phyloP scores from a whole-genome alignment of 2,329 filamentous ascomycete genomes.

The Leptographium radiaticola region DNA sequence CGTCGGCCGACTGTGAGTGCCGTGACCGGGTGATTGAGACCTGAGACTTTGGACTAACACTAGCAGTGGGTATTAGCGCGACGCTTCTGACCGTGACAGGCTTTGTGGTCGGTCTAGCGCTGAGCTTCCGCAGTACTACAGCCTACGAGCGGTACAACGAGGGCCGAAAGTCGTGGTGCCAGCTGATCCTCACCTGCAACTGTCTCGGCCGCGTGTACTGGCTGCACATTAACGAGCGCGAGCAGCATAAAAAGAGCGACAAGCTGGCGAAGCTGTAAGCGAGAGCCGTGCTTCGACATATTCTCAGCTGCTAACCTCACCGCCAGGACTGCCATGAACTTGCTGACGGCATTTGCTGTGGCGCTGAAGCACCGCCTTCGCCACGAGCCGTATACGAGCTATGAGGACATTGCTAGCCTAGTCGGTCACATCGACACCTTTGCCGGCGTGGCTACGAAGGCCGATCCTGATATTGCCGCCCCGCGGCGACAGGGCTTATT shows the following conservation, averaged over 20 bases:
- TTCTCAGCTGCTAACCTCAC: not conserved
- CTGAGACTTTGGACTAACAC: not conserved
- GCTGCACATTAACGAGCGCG: slow-evolving; percentile 58
- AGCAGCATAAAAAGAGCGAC: slow-evolving; percentile 44
- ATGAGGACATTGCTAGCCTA: slow-evolving; percentile 49
- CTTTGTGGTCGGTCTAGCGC: slow-evolving; percentile 67
- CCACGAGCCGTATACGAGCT: slow-evolving; percentile 58
- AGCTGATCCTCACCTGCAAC: slow-evolving; percentile 48
- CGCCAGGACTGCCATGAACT: slow-evolving; percentile 44
- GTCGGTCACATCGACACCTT: slow-evolving; percentile 54
- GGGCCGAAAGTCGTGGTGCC: slow-evolving; percentile 42
- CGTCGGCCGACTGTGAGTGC: slow-evolving; percentile 15
- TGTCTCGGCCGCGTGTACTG: slow-evolving; percentile 67
- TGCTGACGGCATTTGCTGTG: slow-evolving; percentile 57
- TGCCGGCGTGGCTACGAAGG: slow-evolving; percentile 30
- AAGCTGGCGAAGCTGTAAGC: slow-evolving; percentile 46
- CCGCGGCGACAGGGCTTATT: slow-evolving; percentile 17
- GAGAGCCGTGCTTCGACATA: not conserved
- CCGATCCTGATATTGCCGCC: slow-evolving; percentile 18
- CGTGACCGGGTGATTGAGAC: too few relatives aligned
- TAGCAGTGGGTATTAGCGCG: slow-evolving; percentile 38
- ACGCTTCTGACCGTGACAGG: slow-evolving; percentile 65
- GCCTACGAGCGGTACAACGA: slow-evolving; percentile 59
- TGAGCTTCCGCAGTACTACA: slow-evolving; percentile 66
- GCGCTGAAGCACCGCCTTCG: slow-evolving; percentile 60